phyloP scores from a whole-genome alignment of 768 basidiomycete genomes.

The Xerocomus brunneocitrinus region DNA sequence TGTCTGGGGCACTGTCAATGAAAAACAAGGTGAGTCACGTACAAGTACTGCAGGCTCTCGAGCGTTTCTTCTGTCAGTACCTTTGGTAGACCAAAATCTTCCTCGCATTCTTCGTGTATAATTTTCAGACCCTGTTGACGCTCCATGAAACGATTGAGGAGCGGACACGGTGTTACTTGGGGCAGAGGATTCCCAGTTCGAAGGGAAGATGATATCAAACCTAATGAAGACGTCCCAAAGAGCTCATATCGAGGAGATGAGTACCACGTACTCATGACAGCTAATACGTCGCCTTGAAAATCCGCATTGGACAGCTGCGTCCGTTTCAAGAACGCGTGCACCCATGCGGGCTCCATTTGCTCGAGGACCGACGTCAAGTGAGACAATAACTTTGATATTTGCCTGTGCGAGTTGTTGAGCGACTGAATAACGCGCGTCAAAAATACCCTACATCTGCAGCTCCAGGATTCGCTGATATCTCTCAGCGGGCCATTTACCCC shows the following conservation, averaged over 20 bases:
- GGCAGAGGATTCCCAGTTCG: slow-evolving; percentile 72
- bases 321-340: slow-evolving; percentile 66
- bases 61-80: slow-evolving; percentile 69
- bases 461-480: slow-evolving; percentile 68
- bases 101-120: slow-evolving; percentile 65
- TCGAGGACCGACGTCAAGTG: slow-evolving; percentile 71
- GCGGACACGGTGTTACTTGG: slow-evolving; percentile 80
- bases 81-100: slow-evolving; percentile 69
- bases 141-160: slow-evolving; percentile 43
- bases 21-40: slow-evolving; percentile 27
- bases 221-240: slow-evolving; percentile 31
- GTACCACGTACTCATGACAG: slow-evolving; percentile 61
- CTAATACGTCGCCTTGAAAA: slow-evolving; percentile 82
- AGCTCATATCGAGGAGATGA: not conserved
- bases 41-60: slow-evolving; percentile 77
- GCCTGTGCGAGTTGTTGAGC: slow-evolving; percentile 36
- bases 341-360: slow-evolving; percentile 73
- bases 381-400: slow-evolving; percentile 64
- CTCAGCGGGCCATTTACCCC: slow-evolving; percentile 76
- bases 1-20: no score
- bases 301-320: slow-evolving; percentile 72
- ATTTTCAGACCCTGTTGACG: slow-evolving; percentile 59
- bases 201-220: slow-evolving; percentile 72
- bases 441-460: slow-evolving; percentile 53
- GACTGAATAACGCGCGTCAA: not conserved